Conservation (phyloP, 169 alveolate genomes). For the Amoebophrya sp. region DNA sequence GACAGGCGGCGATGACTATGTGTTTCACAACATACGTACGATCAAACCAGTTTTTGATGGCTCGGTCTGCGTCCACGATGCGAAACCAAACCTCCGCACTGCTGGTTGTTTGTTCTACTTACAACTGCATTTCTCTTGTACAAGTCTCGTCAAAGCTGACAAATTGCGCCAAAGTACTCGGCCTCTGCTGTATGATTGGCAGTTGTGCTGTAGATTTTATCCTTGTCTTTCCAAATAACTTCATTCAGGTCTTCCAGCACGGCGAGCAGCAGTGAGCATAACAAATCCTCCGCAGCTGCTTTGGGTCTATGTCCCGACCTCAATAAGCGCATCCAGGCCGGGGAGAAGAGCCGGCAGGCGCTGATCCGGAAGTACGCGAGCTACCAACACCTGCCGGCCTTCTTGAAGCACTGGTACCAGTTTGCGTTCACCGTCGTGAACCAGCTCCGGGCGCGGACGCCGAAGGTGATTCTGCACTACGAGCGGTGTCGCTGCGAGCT, state of each 20-base stretch:
- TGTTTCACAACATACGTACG: no score
- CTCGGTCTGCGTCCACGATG: neutral
- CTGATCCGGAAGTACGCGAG: neutral
- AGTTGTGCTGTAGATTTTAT: no score
- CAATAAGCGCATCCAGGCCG: neutral
- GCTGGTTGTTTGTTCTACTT: no score
- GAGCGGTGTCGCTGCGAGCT: neutral
- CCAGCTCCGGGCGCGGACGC: neutral
- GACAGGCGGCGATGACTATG: neutral
- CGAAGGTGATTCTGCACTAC: neutral
- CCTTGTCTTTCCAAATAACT: no score
- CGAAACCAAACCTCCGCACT: neutral
- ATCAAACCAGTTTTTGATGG: no score
- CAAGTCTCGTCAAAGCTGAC: no score
- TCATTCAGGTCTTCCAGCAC: no score
- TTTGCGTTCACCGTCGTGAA: neutral
- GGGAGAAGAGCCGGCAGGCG: neutral
- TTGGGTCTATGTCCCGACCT: no score
- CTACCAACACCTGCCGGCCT: neutral
- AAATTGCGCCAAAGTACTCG: no score
- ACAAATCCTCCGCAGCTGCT: neutral
- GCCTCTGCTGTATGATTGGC: no score
- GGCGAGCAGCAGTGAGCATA: neutral
- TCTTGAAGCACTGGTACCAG: neutral
- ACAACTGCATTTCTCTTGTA: no score